These are phyloP conservation scores for Pyronema domesticum DNA, from an alignment of 495 filamentous ascomycete genomes.

Conservation along the genomic window DNA sequence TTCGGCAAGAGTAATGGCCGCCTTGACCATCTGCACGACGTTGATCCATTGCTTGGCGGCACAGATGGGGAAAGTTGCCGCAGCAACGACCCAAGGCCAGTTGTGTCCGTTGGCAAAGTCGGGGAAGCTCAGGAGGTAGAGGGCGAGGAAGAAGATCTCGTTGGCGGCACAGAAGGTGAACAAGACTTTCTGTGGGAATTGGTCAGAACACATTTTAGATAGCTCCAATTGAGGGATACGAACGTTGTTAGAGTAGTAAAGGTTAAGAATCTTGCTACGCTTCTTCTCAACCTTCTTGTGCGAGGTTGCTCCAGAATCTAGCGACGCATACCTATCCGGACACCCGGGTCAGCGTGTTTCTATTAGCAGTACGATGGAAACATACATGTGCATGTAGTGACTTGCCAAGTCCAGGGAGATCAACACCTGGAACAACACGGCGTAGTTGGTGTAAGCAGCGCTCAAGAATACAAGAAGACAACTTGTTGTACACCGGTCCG, in stretches of 20 bases:
- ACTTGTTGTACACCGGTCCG: slow-evolving; percentile 83
- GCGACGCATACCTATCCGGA: slow-evolving; percentile 20
- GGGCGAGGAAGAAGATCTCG: slow-evolving; percentile 90
- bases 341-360: background rate
- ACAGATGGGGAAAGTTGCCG: slow-evolving; percentile 73
- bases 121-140: slow-evolving; percentile 92
- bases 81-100: slow-evolving; percentile 74
- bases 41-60: slow-evolving; percentile 83
- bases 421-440: slow-evolving; percentile 78
- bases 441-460: slow-evolving; percentile 80
- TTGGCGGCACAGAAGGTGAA: slow-evolving; percentile 82
- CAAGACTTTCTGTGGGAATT: slow-evolving; percentile 51
- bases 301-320: slow-evolving; percentile 23
- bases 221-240: slow-evolving; percentile 16
- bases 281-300: slow-evolving; percentile 86
- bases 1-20: slow-evolving; percentile 79
- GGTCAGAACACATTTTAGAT: background rate
- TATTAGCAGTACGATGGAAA: slow-evolving; percentile 17
- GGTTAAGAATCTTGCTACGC: slow-evolving; percentile 63
- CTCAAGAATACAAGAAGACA: slow-evolving; percentile 87
- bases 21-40: slow-evolving; percentile 83
- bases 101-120: slow-evolving; percentile 54
- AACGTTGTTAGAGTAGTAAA: slow-evolving; percentile 95
- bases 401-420: slow-evolving; percentile 84
- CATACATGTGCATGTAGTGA: slow-evolving; percentile 98